A percentile compares a stretch with the other conserved stretches of the same genome.
Conservation (phyloP, 2,329 filamentous ascomycete genomes). For the Trichoderma sp. region DNA sequence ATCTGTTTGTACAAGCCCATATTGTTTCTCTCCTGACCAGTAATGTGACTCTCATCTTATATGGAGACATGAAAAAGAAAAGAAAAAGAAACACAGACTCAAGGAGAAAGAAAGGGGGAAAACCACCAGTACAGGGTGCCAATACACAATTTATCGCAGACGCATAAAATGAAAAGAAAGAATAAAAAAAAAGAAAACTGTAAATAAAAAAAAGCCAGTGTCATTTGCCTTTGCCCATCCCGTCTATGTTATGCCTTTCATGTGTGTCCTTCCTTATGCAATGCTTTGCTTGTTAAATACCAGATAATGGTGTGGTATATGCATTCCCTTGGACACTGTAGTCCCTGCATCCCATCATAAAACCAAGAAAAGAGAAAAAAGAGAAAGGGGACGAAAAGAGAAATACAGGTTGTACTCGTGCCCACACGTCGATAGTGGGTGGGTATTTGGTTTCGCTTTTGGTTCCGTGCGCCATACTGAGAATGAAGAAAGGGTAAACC, state of each 20-base stretch:
- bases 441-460: slow-evolving; percentile 34
- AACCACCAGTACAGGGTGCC: neutral
- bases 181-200: slow-evolving; percentile 1
- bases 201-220: slow-evolving; percentile 14
- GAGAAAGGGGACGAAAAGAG: neutral
- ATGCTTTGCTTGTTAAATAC: slow-evolving; percentile 19
- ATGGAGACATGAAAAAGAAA: neutral
- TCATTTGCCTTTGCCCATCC: slow-evolving; percentile 16
- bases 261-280: slow-evolving; percentile 18
- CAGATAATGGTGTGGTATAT: slow-evolving; percentile 12
- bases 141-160: slow-evolving; percentile 17
- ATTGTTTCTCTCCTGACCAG: neutral
- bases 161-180: neutral
- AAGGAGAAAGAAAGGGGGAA: neutral
- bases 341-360: slow-evolving; percentile 15
- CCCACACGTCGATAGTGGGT: slow-evolving; percentile 25
- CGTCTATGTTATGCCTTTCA: slow-evolving; percentile 19
- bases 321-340: slow-evolving; percentile 11
- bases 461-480: slow-evolving; percentile 31
- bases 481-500: slow-evolving; percentile 29
- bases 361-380: neutral
- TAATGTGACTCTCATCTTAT: neutral
- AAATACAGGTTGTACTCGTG: neutral
- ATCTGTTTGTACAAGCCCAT: slow-evolving; percentile 10
- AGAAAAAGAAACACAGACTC: neutral